phyloP scores from a whole-genome alignment of 1,139 yeast species.

The Magnusiomyces suaveolens region DNA sequence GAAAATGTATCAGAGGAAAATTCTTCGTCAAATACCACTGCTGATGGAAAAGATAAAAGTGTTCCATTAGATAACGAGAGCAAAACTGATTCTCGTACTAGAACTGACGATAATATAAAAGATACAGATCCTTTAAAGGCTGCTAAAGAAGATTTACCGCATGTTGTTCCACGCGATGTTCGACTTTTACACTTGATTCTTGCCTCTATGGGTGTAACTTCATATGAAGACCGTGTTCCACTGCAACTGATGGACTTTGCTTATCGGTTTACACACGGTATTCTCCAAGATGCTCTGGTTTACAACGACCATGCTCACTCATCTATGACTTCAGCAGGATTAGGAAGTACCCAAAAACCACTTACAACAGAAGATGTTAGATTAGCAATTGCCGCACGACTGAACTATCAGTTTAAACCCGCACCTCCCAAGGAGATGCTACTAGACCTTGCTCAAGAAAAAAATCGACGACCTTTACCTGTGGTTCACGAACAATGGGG shows the following conservation, averaged over 20 bases:
- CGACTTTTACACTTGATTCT: conserved; percentile 78
- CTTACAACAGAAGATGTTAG: conserved; percentile 83
- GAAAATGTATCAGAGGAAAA: too few species aligned
- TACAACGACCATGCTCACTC: conserved; percentile 65
- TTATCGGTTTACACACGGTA: conserved; percentile 74
- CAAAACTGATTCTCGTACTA: not conserved
- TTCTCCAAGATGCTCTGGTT: conserved; percentile 76
- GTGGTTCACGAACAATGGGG: conserved; percentile 92
- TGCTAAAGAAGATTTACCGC: conserved; percentile 10
- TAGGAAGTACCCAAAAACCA: conserved; percentile 39
- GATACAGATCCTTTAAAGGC: not conserved
- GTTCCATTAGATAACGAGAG: not conserved
- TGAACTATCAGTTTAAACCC: conserved; percentile 91
- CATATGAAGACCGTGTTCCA: conserved; percentile 92
- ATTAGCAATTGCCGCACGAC: conserved; percentile 85
- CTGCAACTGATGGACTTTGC: conserved; percentile 95
- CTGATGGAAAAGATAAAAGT: not conserved
- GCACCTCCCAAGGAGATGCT: conserved; percentile 88
- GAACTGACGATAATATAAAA: not conserved
- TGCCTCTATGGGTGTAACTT: conserved; percentile 87
- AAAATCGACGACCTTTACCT: conserved; percentile 83
- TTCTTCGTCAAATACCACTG: too few species aligned
- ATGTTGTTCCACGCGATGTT: conserved; percentile 70
- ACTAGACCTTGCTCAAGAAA: conserved; percentile 82
- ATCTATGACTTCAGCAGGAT: conserved; percentile 30